Conservation (phyloP, 1,139 yeast genomes). For the Zygoascus sp. region DNA sequence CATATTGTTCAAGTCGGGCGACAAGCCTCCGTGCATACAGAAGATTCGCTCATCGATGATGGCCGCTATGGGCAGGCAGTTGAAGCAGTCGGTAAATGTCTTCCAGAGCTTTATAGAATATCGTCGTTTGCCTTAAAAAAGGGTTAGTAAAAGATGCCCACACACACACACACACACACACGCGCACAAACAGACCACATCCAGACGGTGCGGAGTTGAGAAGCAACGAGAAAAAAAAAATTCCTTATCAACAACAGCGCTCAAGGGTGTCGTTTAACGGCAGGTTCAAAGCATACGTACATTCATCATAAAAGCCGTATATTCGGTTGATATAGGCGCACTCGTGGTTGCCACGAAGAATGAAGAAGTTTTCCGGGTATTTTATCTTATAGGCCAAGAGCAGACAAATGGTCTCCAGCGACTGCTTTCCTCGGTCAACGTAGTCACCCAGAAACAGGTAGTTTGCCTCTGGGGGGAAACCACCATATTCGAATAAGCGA, state of each 20-base stretch:
- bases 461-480: conserved; percentile 91
- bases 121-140: conserved; percentile 58
- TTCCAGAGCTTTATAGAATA: conserved; percentile 97
- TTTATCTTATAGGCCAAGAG: conserved; percentile 92
- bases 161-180: background rate
- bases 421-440: conserved; percentile 97
- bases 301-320: conserved; percentile 96
- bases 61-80: conserved; percentile 97
- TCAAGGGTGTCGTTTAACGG: too few species aligned
- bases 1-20: conserved; percentile 95
- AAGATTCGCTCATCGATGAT: conserved; percentile 95
- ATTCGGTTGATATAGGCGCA: conserved; percentile 96
- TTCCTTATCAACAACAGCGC: too few species aligned
- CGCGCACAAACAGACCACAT: too few species aligned
- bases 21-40: conserved; percentile 97
- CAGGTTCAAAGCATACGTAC: conserved; percentile 38
- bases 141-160: conserved; percentile 1
- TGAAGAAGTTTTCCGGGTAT: conserved; percentile 95
- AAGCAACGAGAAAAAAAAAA: background rate
- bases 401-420: conserved; percentile 88
- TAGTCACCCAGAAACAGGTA: conserved; percentile 93
- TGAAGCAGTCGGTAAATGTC: conserved; percentile 95
- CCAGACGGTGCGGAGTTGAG: too few species aligned
- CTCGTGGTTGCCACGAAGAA: conserved; percentile 93
- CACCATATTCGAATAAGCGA: conserved; percentile 95